Base-by-base conservation (phyloP, 2,329 filamentous ascomycete genomes). In the Alternaria hordeiaustralica region DNA sequence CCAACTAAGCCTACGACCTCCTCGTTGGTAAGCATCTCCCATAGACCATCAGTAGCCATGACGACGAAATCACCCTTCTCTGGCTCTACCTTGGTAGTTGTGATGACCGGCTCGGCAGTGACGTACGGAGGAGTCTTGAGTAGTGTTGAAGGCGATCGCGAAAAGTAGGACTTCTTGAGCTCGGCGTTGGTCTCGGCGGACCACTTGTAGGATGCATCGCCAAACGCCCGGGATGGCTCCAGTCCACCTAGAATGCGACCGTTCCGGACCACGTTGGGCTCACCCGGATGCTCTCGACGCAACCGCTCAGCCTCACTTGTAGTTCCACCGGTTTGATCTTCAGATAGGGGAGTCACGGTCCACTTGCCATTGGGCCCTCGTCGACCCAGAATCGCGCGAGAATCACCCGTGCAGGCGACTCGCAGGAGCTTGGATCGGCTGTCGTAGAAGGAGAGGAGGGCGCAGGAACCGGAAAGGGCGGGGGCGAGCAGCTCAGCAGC, bases 11-110 rank as follows among this genome's bases (percentile, higher is more conserved):
- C 96, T 55, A 99, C 92, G 1, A 97, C 96, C 83, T 99, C 96
- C 78, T 99, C 96, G 74, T 98, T 99, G 51, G 93, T 97, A 65
- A 99, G 86, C 96, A 98, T 98, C 82, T 99, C 96, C 96, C 96
- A 99, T 1, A 99, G 86, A 5, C 96, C 96, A 77, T 99, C 96
- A 0, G 96, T 97, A 21, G 96, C 96, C 85, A 99, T 90, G 65
- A 99, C 95, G 12, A 99, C 86, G 74, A 99, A 99, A 78, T 99
- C 96, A 49, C 95, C 94, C 66, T 92, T 92, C 58, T 93, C 88
- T 1, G 96, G 96, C 71, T 95, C 87, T 56, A 99, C 90, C 79
- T 96, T 91, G 49, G 95, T 98, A 1, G 94, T 97, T 0, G 95
- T 98, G 57, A 99, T 88, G 21, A 98, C 87, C 3, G 96, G 96